A percentile compares a stretch with the other conserved stretches of the same genome.
Conservation (phyloP, 2,329 filamentous ascomycete species). For the Davidsoniella eucalypti region DNA sequence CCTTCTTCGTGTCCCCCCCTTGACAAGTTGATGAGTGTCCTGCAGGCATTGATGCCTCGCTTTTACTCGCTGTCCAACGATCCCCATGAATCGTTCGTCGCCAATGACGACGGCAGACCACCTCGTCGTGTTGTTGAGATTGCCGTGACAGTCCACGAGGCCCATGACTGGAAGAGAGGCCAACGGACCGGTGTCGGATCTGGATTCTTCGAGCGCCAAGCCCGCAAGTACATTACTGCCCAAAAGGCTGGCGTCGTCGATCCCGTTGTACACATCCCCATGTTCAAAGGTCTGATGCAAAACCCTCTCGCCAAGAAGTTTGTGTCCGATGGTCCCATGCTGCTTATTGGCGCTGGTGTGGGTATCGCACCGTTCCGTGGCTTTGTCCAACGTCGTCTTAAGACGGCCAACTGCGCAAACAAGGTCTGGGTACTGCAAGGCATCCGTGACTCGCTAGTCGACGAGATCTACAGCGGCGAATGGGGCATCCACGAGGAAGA, state of each 20-base stretch:
- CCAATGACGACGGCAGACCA: slow-evolving; percentile 36
- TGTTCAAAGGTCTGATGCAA: slow-evolving; percentile 97
- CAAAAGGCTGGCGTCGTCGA: slow-evolving; percentile 39
- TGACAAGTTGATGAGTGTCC: slow-evolving; percentile 59
- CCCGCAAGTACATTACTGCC: slow-evolving; percentile 52
- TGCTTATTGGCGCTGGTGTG: slow-evolving; percentile 89
- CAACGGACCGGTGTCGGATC: slow-evolving; percentile 72
- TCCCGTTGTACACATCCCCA: slow-evolving; percentile 53
- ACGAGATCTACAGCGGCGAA: slow-evolving; percentile 92
- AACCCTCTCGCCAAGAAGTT: slow-evolving; percentile 90
- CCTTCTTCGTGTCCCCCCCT: slow-evolving; percentile 80
- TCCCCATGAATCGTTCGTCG: slow-evolving; percentile 59
- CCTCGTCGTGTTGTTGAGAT: slow-evolving; percentile 77
- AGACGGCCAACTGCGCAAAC: slow-evolving; percentile 91
- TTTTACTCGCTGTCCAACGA: slow-evolving; percentile 98
- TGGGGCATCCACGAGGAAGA: slow-evolving; percentile 86
- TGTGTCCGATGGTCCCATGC: slow-evolving; percentile 86
- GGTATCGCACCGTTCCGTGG: slow-evolving; percentile 95
- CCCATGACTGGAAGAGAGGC: slow-evolving; percentile 57
- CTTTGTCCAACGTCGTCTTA: slow-evolving; percentile 85
- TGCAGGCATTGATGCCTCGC: slow-evolving; percentile 85
- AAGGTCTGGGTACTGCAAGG: slow-evolving; percentile 96
- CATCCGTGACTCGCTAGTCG: slow-evolving; percentile 80
- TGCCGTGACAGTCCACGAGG: slow-evolving; percentile 90
- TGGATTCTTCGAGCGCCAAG: slow-evolving; percentile 82